Base-by-base conservation (phyloP, 192 early-diverging fungal genomes). In the Backusella tuberculispora region DNA sequence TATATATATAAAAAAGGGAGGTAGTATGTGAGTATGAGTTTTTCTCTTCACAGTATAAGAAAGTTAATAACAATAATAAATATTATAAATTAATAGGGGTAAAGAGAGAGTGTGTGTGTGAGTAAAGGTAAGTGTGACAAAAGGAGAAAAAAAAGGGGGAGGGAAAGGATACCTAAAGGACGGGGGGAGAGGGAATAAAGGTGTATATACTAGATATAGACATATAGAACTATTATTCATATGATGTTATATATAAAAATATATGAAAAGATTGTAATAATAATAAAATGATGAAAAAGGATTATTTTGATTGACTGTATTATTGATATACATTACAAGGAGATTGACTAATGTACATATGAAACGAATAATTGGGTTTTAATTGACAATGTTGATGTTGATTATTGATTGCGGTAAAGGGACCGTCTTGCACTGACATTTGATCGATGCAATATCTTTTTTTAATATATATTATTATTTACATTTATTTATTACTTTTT, bases 331-430 rank as follows among this genome's bases (percentile, higher is more conserved):
- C 53, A 60, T 85, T 83, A 87, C 94, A 95, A 9, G 94, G 90
- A 2, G 89, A 78, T 68, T 93, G 92, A 50, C 91, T 94, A 10
- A 93, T 84, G 75, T 95, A 95, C 70, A 94, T 79, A 72, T 93
- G 88, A 76, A 94, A 92, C 41, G 76, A 74, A 77, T 64, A 64
- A n/a, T 40, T 75, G 66, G 50, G 53, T 76, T 64, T 74, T 72
- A 37, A 15, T 69, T 24, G 48, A 13, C 69, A 44, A 14, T 44
- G 53, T 26, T 60, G 53, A 19, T 60, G 13, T 12, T 60, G 13
- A 48, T 43, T 43, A 8, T 77, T 56, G 10, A 21, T 48, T 9
- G 26, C 38, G 47, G 45, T 21, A 66, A 77, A 77, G 19, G 43
- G 68, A 66, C 53, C 15, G n/a, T 44, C 40, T 17, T 37, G 37